Percentiles rank a stretch among this genome's conserved stretches.
Conservation (phyloP, 805 yeast genomes). For the Torulaspora maleeae region DNA sequence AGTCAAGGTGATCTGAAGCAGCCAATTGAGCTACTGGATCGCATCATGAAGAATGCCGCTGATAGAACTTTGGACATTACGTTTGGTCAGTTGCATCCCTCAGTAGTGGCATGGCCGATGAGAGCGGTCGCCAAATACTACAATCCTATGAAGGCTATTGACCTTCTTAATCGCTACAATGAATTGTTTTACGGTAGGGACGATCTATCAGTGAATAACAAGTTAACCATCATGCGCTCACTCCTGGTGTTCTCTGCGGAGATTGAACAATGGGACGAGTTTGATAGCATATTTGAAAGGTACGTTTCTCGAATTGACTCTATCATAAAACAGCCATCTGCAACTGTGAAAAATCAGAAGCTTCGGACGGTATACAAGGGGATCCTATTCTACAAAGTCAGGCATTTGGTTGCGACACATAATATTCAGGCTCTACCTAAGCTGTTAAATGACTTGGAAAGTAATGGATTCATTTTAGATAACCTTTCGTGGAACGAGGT, state of each 20-base stretch:
- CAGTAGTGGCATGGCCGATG: conserved; percentile 37
- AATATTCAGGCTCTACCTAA: conserved; percentile 20
- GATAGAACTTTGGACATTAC: conserved; percentile 21
- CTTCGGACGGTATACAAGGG: conserved; percentile 20
- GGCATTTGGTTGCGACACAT: conserved; percentile 18
- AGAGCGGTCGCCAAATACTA: conserved; percentile 30
- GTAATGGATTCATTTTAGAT: conserved; percentile 29
- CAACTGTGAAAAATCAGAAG: conserved; percentile 22
- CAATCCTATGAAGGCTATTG: conserved; percentile 33
- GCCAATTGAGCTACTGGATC: conserved; percentile 32
- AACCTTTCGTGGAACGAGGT: conserved; percentile 35
- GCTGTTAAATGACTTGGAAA: conserved; percentile 20
- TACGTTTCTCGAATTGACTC: conserved; percentile 19
- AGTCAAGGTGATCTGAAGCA: conserved; percentile 28
- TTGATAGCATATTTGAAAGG: conserved; percentile 23
- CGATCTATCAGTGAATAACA: conserved; percentile 23
- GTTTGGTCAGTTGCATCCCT: conserved; percentile 31
- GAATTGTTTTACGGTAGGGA: conserved; percentile 28
- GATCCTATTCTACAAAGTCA: conserved; percentile 24
- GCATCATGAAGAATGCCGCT: conserved; percentile 29
- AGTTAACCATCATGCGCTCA: conserved; percentile 32
- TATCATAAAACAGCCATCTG: conserved; percentile 20
- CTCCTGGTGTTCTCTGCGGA: conserved; percentile 31
- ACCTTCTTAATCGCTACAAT: conserved; percentile 33
- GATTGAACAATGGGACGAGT: conserved; percentile 34